Percentiles rank a stretch among this genome's conserved stretches.
Evolutionary conservation across 2,329 filamentous ascomycete species (phyloP).

Genomic region (Cordyceps tenuipes): DNA sequence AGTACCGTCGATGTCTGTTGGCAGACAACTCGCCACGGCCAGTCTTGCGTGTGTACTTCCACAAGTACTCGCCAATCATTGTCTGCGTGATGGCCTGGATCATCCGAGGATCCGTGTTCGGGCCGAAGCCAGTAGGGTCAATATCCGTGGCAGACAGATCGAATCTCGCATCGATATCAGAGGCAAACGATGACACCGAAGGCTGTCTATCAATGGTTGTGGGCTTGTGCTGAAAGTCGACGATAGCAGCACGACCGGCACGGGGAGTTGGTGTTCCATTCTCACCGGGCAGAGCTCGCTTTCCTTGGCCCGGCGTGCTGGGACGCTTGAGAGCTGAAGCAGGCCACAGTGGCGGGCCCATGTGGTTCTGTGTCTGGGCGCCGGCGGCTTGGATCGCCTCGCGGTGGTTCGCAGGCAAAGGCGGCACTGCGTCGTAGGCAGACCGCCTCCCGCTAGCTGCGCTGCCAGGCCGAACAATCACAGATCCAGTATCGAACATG

Average conservation of each 20-base stretch:
- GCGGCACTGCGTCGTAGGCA: slow-evolving; percentile 46
- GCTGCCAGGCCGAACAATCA: slow-evolving; percentile 57
- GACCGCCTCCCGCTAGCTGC: slow-evolving; percentile 52
- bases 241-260: slow-evolving; percentile 35
- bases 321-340: slow-evolving; percentile 63
- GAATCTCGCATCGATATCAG: slow-evolving; percentile 86
- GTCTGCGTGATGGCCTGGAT: slow-evolving; percentile 98
- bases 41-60: slow-evolving; percentile 96
- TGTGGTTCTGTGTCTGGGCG: slow-evolving; percentile 40
- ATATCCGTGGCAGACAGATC: slow-evolving; percentile 56
- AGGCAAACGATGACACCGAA: slow-evolving; percentile 91
- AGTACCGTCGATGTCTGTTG: slow-evolving; percentile 88
- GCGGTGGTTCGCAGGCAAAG: slow-evolving; percentile 73
- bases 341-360: slow-evolving; percentile 80
- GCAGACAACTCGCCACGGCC: slow-evolving; percentile 83
- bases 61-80: slow-evolving; percentile 98
- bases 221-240: slow-evolving; percentile 40
- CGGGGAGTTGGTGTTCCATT: slow-evolving; percentile 53
- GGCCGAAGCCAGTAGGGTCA: slow-evolving; percentile 50
- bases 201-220: slow-evolving; percentile 45
- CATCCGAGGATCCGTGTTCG: slow-evolving; percentile 87
- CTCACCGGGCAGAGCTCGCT: slow-evolving; percentile 37
- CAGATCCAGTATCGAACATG: slow-evolving; percentile 26
- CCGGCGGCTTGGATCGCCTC: slow-evolving; percentile 71
- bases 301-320: slow-evolving; percentile 50